These are phyloP conservation scores for Cucurbita ficifolia DNA, from an alignment of 306 rosid species.

Conservation along the genomic window DNA sequence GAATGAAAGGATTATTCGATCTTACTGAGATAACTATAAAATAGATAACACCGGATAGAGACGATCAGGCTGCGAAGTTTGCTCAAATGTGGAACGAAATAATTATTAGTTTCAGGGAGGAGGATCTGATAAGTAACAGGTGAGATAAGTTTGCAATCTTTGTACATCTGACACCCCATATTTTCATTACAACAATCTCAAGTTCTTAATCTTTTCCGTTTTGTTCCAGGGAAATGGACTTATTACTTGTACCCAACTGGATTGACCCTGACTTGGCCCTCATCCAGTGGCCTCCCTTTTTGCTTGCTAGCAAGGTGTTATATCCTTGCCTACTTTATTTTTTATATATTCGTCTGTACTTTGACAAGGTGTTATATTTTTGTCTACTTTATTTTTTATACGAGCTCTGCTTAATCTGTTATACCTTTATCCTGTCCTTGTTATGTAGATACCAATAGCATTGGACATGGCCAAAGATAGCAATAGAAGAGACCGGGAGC, in stretches of 20 bases:
- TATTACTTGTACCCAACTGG: constrained; percentile 79
- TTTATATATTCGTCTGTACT: not conserved
- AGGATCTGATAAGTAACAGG: constrained; percentile 81
- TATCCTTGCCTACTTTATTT: constrained; percentile 4
- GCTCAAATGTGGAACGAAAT: constrained; percentile 90
- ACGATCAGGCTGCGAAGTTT: constrained; percentile 69
- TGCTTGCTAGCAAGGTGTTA: constrained; percentile 94
- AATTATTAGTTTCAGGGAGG: constrained; percentile 79
- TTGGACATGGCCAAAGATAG: constrained; percentile 91
- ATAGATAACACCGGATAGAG: constrained; percentile 50
- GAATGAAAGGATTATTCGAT: not conserved
- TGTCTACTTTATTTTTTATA: constrained; percentile 8
- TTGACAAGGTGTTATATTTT: constrained; percentile 45
- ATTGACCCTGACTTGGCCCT: constrained; percentile 60
- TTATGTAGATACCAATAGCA: constrained; percentile 77
- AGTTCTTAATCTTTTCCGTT: not conserved
- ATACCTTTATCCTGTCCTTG: not conserved
- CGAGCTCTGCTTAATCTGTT: not conserved
- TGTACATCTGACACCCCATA: constrained; percentile 4
- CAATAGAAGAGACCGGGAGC: constrained; percentile 42
- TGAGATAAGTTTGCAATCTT: constrained; percentile 11
- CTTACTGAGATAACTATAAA: constrained; percentile 8
- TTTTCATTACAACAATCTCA: not conserved
- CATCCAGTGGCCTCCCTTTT: constrained; percentile 96
- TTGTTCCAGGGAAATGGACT: constrained; percentile 73